Evolutionary conservation across 2,329 filamentous ascomycete genomes (phyloP).

Genomic region (Waltergamsia citrina): DNA sequence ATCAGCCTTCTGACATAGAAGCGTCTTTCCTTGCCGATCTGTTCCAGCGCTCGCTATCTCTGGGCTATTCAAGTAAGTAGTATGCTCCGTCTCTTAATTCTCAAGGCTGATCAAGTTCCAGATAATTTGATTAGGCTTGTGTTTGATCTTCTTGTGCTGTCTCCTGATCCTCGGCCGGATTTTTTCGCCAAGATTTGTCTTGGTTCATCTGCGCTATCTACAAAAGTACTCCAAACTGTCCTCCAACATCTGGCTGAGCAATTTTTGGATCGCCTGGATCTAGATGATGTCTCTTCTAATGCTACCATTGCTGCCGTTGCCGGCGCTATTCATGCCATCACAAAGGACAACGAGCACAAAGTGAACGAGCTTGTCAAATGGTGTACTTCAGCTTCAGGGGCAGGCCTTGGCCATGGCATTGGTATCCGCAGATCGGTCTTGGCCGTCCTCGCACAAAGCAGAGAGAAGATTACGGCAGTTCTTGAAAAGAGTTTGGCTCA

Average conservation of each 20-base stretch:
- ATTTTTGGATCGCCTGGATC: constrained; percentile 26
- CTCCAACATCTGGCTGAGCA: constrained; percentile 32
- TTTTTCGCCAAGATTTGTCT: constrained; percentile 21
- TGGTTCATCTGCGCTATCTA: constrained; percentile 13
- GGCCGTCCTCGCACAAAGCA: constrained; percentile 43
- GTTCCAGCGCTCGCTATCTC: constrained; percentile 50
- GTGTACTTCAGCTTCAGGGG: constrained; percentile 55
- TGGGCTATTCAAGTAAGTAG: constrained; percentile 66
- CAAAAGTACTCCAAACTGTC: constrained; percentile 16
- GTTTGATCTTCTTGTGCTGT: constrained; percentile 27
- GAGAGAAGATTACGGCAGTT: constrained; percentile 40
- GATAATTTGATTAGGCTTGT: constrained; percentile 28
- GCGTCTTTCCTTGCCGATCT: constrained; percentile 34
- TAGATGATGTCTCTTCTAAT: constrained; percentile 19
- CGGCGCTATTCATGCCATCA: constrained; percentile 40
- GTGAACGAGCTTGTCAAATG: constrained; percentile 50
- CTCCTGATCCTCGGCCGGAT: constrained; percentile 9
- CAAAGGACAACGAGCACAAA: constrained; percentile 36
- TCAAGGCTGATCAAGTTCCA: constrained; percentile 16
- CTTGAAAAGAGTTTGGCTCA: constrained; percentile 60
- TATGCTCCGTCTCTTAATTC: background rate
- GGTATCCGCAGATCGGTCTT: constrained; percentile 59
- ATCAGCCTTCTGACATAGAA: constrained; percentile 21
- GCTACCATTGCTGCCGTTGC: constrained; percentile 46
- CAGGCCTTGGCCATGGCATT: constrained; percentile 53